phyloP scores from a whole-genome alignment of 257 asterid species.

The Henckelia pumila region DNA sequence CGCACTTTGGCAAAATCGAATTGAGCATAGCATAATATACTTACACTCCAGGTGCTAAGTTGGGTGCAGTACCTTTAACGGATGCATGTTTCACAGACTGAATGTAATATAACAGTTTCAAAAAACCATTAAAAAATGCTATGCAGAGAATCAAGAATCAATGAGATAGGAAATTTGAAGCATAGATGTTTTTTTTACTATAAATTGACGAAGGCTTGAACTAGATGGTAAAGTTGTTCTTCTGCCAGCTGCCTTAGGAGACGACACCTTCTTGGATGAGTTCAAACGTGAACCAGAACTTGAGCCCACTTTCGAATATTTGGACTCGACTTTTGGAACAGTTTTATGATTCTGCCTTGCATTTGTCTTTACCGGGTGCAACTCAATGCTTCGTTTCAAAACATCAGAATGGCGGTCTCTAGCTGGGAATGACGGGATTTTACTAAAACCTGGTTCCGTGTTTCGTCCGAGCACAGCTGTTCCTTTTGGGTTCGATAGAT shows the following conservation, averaged over 20 bases:
- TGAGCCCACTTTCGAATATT: slow-evolving; percentile 33
- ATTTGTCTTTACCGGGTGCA: slow-evolving; percentile 26
- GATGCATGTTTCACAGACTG: slow-evolving; percentile 40
- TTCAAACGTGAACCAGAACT: slow-evolving; percentile 13
- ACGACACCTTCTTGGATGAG: slow-evolving; percentile 6
- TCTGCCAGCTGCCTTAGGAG: slow-evolving; percentile 26
- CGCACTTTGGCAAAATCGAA: neutral
- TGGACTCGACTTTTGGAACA: slow-evolving; percentile 38
- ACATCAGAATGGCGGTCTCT: slow-evolving; percentile 30
- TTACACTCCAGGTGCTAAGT: slow-evolving; percentile 37
- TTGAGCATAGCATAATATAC: slow-evolving; percentile 10
- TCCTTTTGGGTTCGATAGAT: slow-evolving; percentile 29
- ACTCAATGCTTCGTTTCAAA: slow-evolving; percentile 44
- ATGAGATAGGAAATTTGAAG: neutral
- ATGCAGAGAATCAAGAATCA: neutral
- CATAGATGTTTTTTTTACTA: slow-evolving; percentile 24
- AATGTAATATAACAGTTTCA: neutral
- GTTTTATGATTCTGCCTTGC: slow-evolving; percentile 28
- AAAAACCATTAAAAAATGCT: neutral
- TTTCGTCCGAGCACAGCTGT: slow-evolving; percentile 27
- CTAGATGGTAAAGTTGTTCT: slow-evolving; percentile 40
- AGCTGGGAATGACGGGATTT: slow-evolving; percentile 38
- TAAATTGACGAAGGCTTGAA: slow-evolving; percentile 31
- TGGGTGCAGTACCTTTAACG: slow-evolving; percentile 27
- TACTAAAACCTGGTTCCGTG: slow-evolving; percentile 27